phyloP scores from a whole-genome alignment of 345 rosid species.

The Corchorus capsularis region DNA sequence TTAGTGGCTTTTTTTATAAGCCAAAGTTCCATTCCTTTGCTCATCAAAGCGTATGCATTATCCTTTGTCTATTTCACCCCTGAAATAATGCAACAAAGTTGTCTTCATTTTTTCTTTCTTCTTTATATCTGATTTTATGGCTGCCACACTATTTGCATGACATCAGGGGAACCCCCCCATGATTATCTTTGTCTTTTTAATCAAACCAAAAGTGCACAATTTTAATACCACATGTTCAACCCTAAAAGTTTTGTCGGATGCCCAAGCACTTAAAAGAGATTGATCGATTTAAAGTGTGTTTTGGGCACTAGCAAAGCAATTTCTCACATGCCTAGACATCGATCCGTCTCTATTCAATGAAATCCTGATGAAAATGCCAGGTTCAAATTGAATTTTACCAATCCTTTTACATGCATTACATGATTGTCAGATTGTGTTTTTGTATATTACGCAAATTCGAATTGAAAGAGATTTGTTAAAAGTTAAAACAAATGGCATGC shows the following conservation, averaged over 20 bases:
- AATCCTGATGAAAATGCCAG: not conserved
- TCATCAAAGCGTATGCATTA: not conserved
- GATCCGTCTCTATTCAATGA: not conserved
- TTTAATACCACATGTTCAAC: conserved; percentile 12
- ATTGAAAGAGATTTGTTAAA: not conserved
- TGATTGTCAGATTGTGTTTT: too few relatives aligned
- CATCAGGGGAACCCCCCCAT: not conserved
- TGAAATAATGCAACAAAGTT: conserved; percentile 7
- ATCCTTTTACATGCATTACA: too few relatives aligned
- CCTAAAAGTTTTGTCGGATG: not conserved
- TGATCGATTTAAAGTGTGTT: not conserved
- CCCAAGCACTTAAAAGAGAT: not conserved
- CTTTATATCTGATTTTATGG: not conserved
- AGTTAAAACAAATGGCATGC: not conserved
- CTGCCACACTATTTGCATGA: conserved; percentile 10
- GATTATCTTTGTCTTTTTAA: not conserved
- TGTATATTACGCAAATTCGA: not conserved
- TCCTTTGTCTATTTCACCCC: conserved; percentile 10
- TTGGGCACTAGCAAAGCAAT: not conserved
- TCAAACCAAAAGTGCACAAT: conserved; percentile 1
- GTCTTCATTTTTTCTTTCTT: not conserved
- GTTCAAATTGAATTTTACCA: not conserved
- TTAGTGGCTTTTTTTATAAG: not conserved
- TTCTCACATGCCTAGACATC: not conserved
- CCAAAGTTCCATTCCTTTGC: not conserved